Conservation (phyloP, 352 stramenopile species). For the Aphanomyces astaci region DNA sequence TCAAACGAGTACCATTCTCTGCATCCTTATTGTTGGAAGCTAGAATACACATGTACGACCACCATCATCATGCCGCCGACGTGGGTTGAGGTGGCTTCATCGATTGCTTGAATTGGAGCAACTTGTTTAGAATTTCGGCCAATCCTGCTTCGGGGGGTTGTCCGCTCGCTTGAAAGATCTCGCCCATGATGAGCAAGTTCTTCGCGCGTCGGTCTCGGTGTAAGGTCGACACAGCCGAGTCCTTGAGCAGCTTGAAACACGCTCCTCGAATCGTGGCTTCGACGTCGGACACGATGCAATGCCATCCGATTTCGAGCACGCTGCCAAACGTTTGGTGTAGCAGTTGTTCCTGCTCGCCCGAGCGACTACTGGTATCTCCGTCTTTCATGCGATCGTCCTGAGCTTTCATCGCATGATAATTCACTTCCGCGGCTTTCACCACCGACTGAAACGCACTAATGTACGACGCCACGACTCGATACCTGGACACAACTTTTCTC, state of each 20-base stretch:
- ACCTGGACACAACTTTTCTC: constrained; percentile 25
- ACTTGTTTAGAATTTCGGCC: constrained; percentile 17
- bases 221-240: constrained; percentile 42
- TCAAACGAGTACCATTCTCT: too few relatives aligned
- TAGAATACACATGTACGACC: not conserved
- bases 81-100: too few relatives aligned
- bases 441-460: constrained; percentile 16
- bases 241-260: constrained; percentile 50
- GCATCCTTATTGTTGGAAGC: too few relatives aligned
- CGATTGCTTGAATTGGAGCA: not conserved
- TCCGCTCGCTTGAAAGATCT: constrained; percentile 37
- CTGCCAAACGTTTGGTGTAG: constrained; percentile 32
- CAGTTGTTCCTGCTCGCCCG: constrained; percentile 32
- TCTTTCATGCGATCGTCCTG: not conserved
- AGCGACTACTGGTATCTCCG: too few relatives aligned
- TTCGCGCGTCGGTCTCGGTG: constrained; percentile 35
- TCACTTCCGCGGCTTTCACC: constrained; percentile 18
- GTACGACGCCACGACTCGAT: constrained; percentile 20
- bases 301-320: constrained; percentile 52
- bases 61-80: too few relatives aligned
- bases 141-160: constrained; percentile 13
- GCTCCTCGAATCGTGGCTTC: constrained; percentile 42
- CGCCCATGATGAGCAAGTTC: constrained; percentile 42
- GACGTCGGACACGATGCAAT: constrained; percentile 46
- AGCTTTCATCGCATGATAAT: constrained; percentile 22